Evolutionary conservation across 164 flowering plant genomes (phyloP).

Genomic region (Brasenia schreberi): DNA sequence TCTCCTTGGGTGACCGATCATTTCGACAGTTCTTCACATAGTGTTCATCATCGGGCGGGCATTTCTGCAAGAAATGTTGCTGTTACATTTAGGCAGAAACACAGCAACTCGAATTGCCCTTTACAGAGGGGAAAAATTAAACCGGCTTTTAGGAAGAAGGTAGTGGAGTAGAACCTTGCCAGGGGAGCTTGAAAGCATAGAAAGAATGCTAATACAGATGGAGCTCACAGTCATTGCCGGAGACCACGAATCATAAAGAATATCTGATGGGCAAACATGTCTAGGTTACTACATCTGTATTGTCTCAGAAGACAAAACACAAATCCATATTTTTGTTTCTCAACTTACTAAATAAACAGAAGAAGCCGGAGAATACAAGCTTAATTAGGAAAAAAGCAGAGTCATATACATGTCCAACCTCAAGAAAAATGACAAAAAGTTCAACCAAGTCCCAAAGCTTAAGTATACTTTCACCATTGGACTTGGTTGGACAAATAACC

Average conservation of each 20-base stretch:
- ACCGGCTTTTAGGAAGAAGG: not conserved
- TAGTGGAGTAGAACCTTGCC: conserved; percentile 37
- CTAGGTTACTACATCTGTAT: not conserved
- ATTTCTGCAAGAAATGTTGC: conserved; percentile 27
- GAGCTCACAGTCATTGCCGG: conserved; percentile 98
- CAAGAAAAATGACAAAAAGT: no score
- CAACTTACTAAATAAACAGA: no score
- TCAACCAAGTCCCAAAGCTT: no score
- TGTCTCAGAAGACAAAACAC: not conserved
- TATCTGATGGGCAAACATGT: conserved; percentile 32
- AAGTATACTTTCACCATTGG: no score
- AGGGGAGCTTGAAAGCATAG: conserved; percentile 92
- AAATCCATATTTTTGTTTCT: no score
- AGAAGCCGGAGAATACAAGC: no score
- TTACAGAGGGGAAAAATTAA: not conserved
- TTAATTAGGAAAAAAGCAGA: no score
- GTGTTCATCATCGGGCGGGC: conserved; percentile 46
- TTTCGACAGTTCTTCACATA: conserved; percentile 52
- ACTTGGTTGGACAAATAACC: no score
- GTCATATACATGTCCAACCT: no score
- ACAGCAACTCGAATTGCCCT: not conserved
- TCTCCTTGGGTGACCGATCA: conserved; percentile 52
- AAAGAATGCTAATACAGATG: conserved; percentile 92
- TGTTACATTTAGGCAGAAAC: no score
- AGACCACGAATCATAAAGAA: conserved; percentile 92